Evolutionary conservation across 2,329 filamentous ascomycete genomes (phyloP).

Genomic region (Colletotrichum agaves): DNA sequence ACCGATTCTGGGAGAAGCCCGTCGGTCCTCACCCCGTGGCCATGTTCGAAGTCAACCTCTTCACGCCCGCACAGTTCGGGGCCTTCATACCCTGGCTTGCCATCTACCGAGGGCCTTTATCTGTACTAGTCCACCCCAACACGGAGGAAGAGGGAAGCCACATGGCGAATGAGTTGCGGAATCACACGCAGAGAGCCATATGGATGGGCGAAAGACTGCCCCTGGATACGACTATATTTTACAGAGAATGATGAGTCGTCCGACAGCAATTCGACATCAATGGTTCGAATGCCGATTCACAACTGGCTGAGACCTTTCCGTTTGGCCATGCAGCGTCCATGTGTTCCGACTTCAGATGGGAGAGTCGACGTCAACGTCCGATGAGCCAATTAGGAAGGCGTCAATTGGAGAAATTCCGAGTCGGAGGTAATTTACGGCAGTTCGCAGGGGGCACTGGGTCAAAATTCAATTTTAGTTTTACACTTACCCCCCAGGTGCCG

Average conservation of each 20-base stretch:
- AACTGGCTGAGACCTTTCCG: too few relatives aligned
- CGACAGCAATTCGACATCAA: neutral
- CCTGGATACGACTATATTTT: constrained; percentile 56
- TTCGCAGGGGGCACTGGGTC: too few relatives aligned
- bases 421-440: too few relatives aligned
- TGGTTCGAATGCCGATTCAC: too few relatives aligned
- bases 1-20: constrained; percentile 79
- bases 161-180: constrained; percentile 53
- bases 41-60: constrained; percentile 94
- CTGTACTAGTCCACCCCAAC: constrained; percentile 85
- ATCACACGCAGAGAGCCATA: constrained; percentile 75
- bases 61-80: constrained; percentile 87
- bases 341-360: too few relatives aligned
- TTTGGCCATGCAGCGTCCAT: too few relatives aligned
- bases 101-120: constrained; percentile 83
- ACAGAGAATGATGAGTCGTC: neutral
- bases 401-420: too few relatives aligned
- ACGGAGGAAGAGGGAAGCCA: constrained; percentile 60
- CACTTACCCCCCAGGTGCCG: too few relatives aligned
- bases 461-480: too few relatives aligned
- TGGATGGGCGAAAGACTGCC: constrained; percentile 78
- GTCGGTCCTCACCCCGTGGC: constrained; percentile 84
- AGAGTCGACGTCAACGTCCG: too few relatives aligned
- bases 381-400: too few relatives aligned
- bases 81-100: constrained; percentile 89